A percentile compares a stretch with the other conserved stretches of the same genome.
Conservation (phyloP, 2,329 filamentous ascomycete genomes). For the Xylaria sp. region DNA sequence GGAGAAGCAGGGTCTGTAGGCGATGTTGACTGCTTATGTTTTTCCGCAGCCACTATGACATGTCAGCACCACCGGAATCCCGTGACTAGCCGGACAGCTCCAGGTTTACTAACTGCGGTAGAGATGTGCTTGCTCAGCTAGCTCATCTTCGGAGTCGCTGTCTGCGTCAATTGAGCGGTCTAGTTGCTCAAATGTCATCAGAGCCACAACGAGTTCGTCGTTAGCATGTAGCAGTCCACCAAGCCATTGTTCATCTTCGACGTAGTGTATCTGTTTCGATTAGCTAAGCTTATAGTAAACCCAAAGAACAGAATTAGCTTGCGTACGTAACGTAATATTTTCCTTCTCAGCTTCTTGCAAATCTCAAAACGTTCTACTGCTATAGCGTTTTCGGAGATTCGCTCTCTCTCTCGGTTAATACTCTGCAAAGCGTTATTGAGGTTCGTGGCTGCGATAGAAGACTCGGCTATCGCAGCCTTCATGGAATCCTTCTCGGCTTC, state of each 20-base stretch:
- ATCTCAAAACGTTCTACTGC: conserved; percentile 80
- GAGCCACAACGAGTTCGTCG: conserved; percentile 89
- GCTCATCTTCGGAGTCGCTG: conserved; percentile 71
- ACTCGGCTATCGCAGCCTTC: conserved; percentile 85
- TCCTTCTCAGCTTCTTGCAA: conserved; percentile 84
- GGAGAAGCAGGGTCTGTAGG: conserved; percentile 43
- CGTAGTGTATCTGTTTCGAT: conserved; percentile 73
- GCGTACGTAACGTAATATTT: conserved; percentile 80
- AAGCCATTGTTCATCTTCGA: conserved; percentile 90
- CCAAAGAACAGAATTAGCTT: conserved; percentile 20
- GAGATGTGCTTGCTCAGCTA: conserved; percentile 69
- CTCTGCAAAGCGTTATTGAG: conserved; percentile 84
- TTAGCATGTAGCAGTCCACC: conserved; percentile 92
- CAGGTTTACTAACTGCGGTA: conserved; percentile 59
- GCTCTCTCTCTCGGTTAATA: conserved; percentile 87
- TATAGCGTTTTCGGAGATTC: conserved; percentile 81
- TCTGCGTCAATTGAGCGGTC: conserved; percentile 83
- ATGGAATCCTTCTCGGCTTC: conserved; percentile 88
- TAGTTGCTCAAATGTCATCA: conserved; percentile 94
- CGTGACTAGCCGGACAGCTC: neutral
- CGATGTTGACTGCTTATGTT: conserved; percentile 54
- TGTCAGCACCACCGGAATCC: conserved; percentile 36
- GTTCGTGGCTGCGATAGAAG: conserved; percentile 90
- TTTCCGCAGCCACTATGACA: conserved; percentile 57
- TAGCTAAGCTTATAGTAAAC: conserved; percentile 20